phyloP scores from a whole-genome alignment of 2,329 filamentous ascomycete genomes.

The Diaporthe vaccinii region DNA sequence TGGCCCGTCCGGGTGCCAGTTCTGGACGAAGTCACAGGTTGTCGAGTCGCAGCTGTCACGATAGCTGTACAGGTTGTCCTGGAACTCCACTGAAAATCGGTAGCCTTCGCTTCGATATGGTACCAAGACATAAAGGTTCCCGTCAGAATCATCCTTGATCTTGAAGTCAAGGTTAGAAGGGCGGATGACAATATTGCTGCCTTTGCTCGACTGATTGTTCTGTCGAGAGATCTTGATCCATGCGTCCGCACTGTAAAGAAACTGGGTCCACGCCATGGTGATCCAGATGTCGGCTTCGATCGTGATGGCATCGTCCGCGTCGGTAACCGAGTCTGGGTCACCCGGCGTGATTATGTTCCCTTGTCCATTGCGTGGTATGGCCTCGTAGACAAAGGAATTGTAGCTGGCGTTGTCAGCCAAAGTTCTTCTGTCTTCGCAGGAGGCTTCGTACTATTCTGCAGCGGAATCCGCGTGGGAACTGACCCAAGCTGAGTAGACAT shows the following conservation, averaged over 20 bases:
- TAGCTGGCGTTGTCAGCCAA: slow-evolving; percentile 17
- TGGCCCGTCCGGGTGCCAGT: slow-evolving; percentile 41
- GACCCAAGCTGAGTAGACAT: slow-evolving; percentile 41
- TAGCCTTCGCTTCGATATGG: slow-evolving; percentile 46
- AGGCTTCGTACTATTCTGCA: not conserved
- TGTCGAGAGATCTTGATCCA: slow-evolving; percentile 45
- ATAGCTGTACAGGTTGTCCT: slow-evolving; percentile 49
- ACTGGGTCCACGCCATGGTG: slow-evolving; percentile 55
- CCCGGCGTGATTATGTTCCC: slow-evolving; percentile 47
- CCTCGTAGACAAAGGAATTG: slow-evolving; percentile 53
- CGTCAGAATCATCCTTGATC: slow-evolving; percentile 42
- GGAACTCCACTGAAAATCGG: slow-evolving; percentile 51
- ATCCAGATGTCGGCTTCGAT: slow-evolving; percentile 50
- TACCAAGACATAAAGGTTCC: slow-evolving; percentile 46
- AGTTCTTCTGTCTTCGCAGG: not conserved
- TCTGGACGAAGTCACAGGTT: slow-evolving; percentile 33
- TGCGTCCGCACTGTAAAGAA: slow-evolving; percentile 45
- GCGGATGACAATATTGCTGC: slow-evolving; percentile 48
- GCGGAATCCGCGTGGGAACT: slow-evolving; percentile 16
- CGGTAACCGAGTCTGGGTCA: slow-evolving; percentile 43
- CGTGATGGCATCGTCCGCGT: slow-evolving; percentile 48
- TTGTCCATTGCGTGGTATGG: slow-evolving; percentile 53
- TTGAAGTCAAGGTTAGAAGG: slow-evolving; percentile 46
- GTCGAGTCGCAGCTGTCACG: slow-evolving; percentile 36
- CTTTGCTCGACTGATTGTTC: slow-evolving; percentile 40